Conservation (phyloP, 2,329 filamentous ascomycete species). For the Monilinia laxa region DNA sequence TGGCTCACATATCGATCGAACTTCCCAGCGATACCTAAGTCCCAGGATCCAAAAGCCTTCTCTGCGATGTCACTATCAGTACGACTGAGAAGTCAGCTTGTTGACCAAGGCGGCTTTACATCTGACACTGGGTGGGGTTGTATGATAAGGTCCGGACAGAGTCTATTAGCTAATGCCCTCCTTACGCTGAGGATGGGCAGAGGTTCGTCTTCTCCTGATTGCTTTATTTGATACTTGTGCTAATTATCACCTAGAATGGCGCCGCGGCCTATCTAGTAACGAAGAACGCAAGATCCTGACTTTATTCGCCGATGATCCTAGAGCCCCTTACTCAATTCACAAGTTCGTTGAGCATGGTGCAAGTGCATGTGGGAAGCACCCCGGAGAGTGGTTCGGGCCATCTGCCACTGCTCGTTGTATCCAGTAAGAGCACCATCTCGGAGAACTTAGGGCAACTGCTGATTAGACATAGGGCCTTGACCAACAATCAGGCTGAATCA, state of each 20-base stretch:
- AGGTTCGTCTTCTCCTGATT: constrained; percentile 51
- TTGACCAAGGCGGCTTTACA: constrained; percentile 78
- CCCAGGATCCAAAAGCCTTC: constrained; percentile 68
- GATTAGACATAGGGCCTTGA: constrained; percentile 62
- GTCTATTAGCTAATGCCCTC: constrained; percentile 84
- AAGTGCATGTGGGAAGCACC: constrained; percentile 84
- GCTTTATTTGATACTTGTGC: not conserved
- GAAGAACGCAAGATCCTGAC: constrained; percentile 72
- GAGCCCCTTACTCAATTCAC: constrained; percentile 90
- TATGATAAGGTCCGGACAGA: constrained; percentile 97
- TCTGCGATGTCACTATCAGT: constrained; percentile 78
- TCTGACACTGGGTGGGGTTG: constrained; percentile 97
- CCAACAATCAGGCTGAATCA: constrained; percentile 60
- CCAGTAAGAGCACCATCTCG: constrained; percentile 58
- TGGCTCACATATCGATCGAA: constrained; percentile 96
- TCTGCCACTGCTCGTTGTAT: constrained; percentile 94
- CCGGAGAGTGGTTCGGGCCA: constrained; percentile 98
- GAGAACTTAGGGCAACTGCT: constrained; percentile 17
- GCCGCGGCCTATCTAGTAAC: constrained; percentile 55
- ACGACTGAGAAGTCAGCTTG: constrained; percentile 75
- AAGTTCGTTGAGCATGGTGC: constrained; percentile 90
- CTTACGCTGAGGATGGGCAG: constrained; percentile 71
- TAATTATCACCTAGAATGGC: constrained; percentile 63
- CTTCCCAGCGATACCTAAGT: constrained; percentile 79
- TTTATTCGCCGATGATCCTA: constrained; percentile 82